These are phyloP conservation scores for Garcia nutans DNA, from an alignment of 345 rosid species.

Conservation along the genomic window DNA sequence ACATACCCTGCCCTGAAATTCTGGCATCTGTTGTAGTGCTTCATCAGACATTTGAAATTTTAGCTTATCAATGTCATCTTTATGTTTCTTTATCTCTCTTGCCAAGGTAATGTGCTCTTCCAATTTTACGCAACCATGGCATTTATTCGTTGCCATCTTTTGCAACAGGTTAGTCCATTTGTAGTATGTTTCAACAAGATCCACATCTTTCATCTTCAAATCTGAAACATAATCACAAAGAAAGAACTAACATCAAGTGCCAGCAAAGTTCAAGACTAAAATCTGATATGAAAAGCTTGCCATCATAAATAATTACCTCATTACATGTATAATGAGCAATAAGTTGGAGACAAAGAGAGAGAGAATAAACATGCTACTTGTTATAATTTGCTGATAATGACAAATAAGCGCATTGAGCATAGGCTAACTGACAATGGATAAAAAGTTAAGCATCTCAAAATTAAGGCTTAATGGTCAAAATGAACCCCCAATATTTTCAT, in stretches of 20 bases:
- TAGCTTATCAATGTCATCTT: slow-evolving; percentile 59
- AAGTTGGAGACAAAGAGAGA: background rate
- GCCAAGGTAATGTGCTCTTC: slow-evolving; percentile 81
- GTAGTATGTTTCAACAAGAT: slow-evolving; percentile 57
- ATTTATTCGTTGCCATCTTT: slow-evolving; percentile 81
- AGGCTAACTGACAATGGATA: background rate
- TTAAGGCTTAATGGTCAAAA: too few species aligned
- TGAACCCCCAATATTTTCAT: too few species aligned
- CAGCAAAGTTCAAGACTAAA: background rate
- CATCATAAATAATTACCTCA: too few species aligned
- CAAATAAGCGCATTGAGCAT: background rate
- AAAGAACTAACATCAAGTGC: background rate
- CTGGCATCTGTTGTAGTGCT: slow-evolving; percentile 94
- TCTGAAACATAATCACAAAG: slow-evolving; percentile 44
- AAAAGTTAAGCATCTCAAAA: background rate
- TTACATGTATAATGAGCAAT: too few species aligned
- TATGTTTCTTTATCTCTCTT: slow-evolving; percentile 58
- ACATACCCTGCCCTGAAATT: slow-evolving; percentile 91
- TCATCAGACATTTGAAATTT: slow-evolving; percentile 78
- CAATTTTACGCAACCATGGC: slow-evolving; percentile 81
- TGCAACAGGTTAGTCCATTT: slow-evolving; percentile 60
- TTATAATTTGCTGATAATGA: background rate
- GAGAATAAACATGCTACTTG: background rate
- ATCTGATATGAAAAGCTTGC: background rate
- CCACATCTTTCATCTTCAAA: slow-evolving; percentile 65